A percentile compares a stretch with the other conserved stretches of the same genome.
Evolutionary conservation across 331 rosid species (phyloP).

Genomic region (Rosa hybrid): DNA sequence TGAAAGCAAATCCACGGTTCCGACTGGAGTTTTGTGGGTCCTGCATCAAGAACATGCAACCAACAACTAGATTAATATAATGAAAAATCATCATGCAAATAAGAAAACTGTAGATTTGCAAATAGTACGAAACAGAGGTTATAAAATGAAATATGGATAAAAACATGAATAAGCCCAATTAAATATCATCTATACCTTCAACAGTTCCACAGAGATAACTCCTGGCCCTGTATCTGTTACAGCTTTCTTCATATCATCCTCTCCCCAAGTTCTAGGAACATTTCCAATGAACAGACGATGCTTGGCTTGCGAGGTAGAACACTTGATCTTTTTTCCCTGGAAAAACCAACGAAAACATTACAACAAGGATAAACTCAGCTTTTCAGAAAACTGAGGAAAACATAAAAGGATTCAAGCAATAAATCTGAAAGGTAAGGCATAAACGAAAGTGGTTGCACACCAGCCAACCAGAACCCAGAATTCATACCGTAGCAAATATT

Average conservation of each 20-base stretch:
- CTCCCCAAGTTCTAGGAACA: slow-evolving; percentile 67
- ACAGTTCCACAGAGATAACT: slow-evolving; percentile 54
- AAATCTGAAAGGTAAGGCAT: neutral
- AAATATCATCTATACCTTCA: slow-evolving; percentile 45
- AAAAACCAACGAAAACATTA: slow-evolving; percentile 15
- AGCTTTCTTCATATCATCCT: slow-evolving; percentile 52
- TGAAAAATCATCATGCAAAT: neutral
- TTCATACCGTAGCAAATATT: neutral
- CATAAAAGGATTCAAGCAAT: neutral
- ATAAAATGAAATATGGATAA: neutral
- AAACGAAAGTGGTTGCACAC: neutral
- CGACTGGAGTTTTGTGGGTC: slow-evolving; percentile 51
- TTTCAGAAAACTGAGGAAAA: neutral
- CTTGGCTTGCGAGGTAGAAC: slow-evolving; percentile 64
- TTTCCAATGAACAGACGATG: slow-evolving; percentile 63
- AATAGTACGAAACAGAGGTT: neutral
- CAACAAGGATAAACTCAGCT: slow-evolving; percentile 4
- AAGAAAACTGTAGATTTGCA: neutral
- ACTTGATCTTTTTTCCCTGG: slow-evolving; percentile 56
- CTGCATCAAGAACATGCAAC: slow-evolving; percentile 37
- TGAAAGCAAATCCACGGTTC: slow-evolving; percentile 63
- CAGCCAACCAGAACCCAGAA: neutral
- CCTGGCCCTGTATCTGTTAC: slow-evolving; percentile 61
- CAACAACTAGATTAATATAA: slow-evolving; percentile 18
- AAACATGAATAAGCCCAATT: slow-evolving; percentile 2